Evolutionary conservation across 805 yeast species (phyloP).

Genomic region (Hanseniaspora taiwanica): DNA sequence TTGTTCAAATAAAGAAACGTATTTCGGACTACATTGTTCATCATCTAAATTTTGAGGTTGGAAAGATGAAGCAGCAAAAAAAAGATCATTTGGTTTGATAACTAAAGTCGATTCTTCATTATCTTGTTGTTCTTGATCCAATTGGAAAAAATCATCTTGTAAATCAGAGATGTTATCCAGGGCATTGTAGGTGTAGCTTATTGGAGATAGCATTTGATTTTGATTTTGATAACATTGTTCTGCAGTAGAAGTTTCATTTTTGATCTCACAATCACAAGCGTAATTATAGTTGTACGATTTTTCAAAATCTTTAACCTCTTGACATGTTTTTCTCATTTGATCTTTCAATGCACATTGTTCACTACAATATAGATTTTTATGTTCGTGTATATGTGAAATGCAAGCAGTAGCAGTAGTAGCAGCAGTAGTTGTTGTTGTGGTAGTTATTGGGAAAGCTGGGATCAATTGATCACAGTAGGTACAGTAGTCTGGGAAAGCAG

Average conservation of each 20-base stretch:
- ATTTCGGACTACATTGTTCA: no score
- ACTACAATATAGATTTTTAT: background rate
- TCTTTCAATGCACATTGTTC: background rate
- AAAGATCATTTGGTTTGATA: background rate
- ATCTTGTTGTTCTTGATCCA: background rate
- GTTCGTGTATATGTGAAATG: background rate
- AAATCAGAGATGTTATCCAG: background rate
- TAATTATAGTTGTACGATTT: background rate
- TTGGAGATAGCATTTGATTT: background rate
- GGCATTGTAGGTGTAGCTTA: background rate
- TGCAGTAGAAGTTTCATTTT: background rate
- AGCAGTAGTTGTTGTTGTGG: background rate
- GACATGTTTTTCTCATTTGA: background rate
- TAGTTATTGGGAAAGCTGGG: constrained; percentile 1
- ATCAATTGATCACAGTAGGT: constrained; percentile 36
- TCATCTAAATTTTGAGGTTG: background rate
- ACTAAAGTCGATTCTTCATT: background rate
- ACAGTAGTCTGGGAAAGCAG: constrained; percentile 41
- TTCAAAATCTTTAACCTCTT: background rate
- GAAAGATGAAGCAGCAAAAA: background rate
- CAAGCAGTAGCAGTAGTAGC: background rate
- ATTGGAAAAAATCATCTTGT: background rate
- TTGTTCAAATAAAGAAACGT: background rate
- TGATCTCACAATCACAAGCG: background rate
- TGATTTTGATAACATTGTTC: background rate